Evolutionary conservation across 768 basidiomycete genomes (phyloP).

Genomic region (Hortiboletus flavorubellus): DNA sequence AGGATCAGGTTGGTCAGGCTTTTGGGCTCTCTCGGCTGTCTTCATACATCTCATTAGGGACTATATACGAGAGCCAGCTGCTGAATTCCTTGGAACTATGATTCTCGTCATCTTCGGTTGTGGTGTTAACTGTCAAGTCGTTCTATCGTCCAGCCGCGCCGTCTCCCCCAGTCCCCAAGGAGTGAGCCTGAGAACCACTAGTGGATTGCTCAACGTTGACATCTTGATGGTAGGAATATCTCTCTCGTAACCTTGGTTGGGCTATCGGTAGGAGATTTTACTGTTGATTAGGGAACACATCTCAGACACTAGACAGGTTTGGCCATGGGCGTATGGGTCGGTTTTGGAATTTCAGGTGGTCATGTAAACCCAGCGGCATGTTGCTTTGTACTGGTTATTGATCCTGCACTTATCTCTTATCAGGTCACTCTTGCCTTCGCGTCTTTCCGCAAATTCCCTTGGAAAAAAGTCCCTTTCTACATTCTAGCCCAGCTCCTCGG

Average conservation of each 20-base stretch:
- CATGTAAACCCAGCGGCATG: constrained; percentile 72
- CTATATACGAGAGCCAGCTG: constrained; percentile 53
- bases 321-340: constrained; percentile 67
- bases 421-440: constrained; percentile 71
- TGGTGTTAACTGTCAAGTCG: constrained; percentile 56
- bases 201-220: background rate
- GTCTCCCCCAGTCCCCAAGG: constrained; percentile 52
- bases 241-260: constrained; percentile 30
- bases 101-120: constrained; percentile 58
- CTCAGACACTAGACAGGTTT: constrained; percentile 35
- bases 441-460: constrained; percentile 69
- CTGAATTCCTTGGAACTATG: constrained; percentile 60
- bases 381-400: background rate
- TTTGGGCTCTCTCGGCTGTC: background rate
- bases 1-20: constrained; percentile 42
- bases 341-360: constrained; percentile 65
- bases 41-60: constrained; percentile 31
- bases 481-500: constrained; percentile 63
- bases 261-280: constrained; percentile 25
- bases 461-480: constrained; percentile 75
- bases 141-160: constrained; percentile 42
- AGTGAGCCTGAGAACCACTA: constrained; percentile 35
- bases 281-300: background rate
- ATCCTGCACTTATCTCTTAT: background rate
- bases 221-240: constrained; percentile 14